Conservation (phyloP, 2,329 filamentous ascomycete species). For the Microcyclospora pomicola region DNA sequence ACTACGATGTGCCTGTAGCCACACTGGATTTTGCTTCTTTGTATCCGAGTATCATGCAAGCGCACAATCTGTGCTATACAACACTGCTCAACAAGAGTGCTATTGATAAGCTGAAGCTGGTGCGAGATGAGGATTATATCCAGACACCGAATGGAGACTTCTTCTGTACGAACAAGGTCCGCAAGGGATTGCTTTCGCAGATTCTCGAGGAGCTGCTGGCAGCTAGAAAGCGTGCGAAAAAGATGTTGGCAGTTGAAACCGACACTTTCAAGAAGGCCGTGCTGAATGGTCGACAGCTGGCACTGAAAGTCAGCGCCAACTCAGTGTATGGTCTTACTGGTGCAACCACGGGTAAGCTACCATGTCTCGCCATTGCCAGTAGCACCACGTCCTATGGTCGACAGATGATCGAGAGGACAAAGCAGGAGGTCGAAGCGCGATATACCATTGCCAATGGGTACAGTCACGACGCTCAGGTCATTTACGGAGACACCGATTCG, state of each 20-base stretch:
- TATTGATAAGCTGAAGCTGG: conserved; percentile 61
- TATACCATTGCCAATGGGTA: conserved; percentile 94
- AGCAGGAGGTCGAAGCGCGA: conserved; percentile 78
- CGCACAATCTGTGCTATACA: conserved; percentile 96
- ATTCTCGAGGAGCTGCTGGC: conserved; percentile 86
- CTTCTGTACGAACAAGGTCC: conserved; percentile 76
- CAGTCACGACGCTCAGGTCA: conserved; percentile 84
- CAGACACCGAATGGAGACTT: conserved; percentile 88
- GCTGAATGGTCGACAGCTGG: conserved; percentile 89
- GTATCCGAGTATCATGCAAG: conserved; percentile 97
- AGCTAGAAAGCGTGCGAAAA: conserved; percentile 92
- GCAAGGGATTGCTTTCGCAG: conserved; percentile 83
- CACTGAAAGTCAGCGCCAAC: conserved; percentile 93
- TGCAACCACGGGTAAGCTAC: conserved; percentile 88
- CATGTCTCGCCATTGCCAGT: conserved; percentile 87
- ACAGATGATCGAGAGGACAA: conserved; percentile 98
- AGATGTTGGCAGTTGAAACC: conserved; percentile 72
- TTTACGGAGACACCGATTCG: conserved; percentile 97
- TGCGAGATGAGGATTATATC: conserved; percentile 90
- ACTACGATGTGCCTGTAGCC: conserved; percentile 88
- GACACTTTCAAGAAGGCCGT: conserved; percentile 98
- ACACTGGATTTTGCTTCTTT: conserved; percentile 98
- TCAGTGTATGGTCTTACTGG: conserved; percentile 95
- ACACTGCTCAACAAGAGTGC: conserved; percentile 70
- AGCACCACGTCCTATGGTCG: conserved; percentile 95